Conservation (phyloP, 2,329 filamentous ascomycete species). For the Microdochium bolleyi region DNA sequence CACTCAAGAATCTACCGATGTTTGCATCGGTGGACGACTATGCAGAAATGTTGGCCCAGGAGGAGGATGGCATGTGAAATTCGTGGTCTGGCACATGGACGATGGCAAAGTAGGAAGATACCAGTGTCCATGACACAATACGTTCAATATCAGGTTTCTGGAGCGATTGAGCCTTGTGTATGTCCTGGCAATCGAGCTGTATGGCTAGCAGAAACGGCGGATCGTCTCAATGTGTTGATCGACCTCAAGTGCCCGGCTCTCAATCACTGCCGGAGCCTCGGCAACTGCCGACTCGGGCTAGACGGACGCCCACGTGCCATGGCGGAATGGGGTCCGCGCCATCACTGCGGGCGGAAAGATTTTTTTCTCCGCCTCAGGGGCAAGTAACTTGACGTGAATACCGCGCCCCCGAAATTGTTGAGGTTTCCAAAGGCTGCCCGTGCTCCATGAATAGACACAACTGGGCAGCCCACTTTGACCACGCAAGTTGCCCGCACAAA, state of each 20-base stretch:
- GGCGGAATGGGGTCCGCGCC: background rate
- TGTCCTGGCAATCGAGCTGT: too few species aligned
- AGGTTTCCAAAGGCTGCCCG: too few species aligned
- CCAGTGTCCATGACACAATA: background rate
- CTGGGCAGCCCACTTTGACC: background rate
- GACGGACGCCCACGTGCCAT: background rate
- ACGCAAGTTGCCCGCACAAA: background rate
- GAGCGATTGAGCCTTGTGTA: too few species aligned
- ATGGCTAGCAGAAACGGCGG: too few species aligned
- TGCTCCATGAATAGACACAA: background rate
- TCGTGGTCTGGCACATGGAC: constrained; percentile 12
- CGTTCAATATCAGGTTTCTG: too few species aligned
- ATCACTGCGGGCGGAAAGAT: background rate
- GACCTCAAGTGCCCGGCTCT: too few species aligned
- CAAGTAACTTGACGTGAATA: background rate
- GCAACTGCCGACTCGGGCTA: background rate
- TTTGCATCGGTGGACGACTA: constrained; percentile 96
- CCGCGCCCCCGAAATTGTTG: background rate
- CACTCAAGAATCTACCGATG: constrained; percentile 80
- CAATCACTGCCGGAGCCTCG: too few species aligned
- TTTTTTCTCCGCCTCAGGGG: background rate
- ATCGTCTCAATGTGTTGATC: too few species aligned
- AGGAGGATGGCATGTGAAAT: constrained; percentile 39
- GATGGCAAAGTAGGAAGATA: too few species aligned
- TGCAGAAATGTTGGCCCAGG: constrained; percentile 70